Base-by-base conservation (phyloP, 192 early-diverging fungal genomes). In the Umbelopsis sp. region DNA sequence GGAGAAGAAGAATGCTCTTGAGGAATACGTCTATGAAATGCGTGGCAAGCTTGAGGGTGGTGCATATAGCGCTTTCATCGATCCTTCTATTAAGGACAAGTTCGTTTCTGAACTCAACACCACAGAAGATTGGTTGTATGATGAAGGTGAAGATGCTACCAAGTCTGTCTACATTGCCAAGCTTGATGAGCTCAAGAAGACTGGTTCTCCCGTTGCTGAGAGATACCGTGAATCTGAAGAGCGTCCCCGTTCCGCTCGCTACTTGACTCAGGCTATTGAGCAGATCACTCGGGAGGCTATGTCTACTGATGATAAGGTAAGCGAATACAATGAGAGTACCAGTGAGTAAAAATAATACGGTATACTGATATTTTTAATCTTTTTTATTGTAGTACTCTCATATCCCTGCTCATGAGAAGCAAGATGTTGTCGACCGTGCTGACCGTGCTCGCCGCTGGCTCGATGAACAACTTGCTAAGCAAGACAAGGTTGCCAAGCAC, bases 51-150 rank as follows among this genome's bases (percentile, higher is more conserved):
- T 96, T 36, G 92, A 93, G 62, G 80, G 83, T 71, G 76, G 74
- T 49, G 83, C 89, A 31, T 94, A 90, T 84, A 75, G 80, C 52
- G 89, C 90, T 5, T 99, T 87, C 81, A 82, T 95, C 36, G 83
- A 91, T 76, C 91, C 92, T 49, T 72, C 75, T 22, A 86, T 89
- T 76, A 88, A 92, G 77, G 86, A 89, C 16, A 77, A 81, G 66
- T 95, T 96, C 80, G 77, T 88, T 66, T 67, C 71, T 52, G 82
- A 87, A 24, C 82, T 97, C 66, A 93, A 86, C 72, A 86, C 83
- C n/a, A 89, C 89, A 69, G 97, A 98, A 88, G 92, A 97, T 80
- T 99, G 97, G 97, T 88, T 99, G 74, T 99, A 99, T 84, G 96
- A 94, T 56, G 95, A 98, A 74, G 97, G 97, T 65, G 94, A 97